Conservation (phyloP, 805 yeast species). For the Cyberlindnera veronae region DNA sequence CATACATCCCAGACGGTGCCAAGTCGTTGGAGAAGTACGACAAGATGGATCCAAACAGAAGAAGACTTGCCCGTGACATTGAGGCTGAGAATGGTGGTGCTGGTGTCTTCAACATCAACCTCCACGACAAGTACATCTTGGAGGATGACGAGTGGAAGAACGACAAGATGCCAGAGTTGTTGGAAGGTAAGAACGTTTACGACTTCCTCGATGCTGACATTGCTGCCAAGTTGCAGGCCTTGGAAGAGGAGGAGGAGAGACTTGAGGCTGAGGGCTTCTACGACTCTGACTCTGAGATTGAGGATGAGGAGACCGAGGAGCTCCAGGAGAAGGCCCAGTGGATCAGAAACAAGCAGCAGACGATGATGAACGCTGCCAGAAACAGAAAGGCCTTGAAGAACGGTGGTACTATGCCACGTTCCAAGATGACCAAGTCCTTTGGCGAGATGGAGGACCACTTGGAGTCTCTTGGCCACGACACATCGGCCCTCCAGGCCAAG, state of each 20-base stretch:
- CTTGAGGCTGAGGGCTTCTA: constrained; percentile 94
- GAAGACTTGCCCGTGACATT: constrained; percentile 78
- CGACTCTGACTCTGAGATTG: constrained; percentile 74
- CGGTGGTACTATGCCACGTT: constrained; percentile 86
- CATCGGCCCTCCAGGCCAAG: constrained; percentile 57
- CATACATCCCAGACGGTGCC: constrained; percentile 79
- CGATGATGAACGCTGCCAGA: constrained; percentile 86
- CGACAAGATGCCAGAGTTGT: constrained; percentile 93
- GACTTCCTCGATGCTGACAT: constrained; percentile 97
- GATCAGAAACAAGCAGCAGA: constrained; percentile 94
- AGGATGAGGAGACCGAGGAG: constrained; percentile 64
- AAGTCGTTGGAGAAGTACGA: constrained; percentile 63
- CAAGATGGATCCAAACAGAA: constrained; percentile 75
- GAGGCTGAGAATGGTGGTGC: constrained; percentile 98
- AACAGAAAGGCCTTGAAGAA: constrained; percentile 83
- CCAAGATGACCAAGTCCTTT: constrained; percentile 72
- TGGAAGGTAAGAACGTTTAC: constrained; percentile 94
- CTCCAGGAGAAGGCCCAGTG: constrained; percentile 85
- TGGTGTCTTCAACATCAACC: constrained; percentile 92
- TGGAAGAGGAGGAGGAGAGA: constrained; percentile 96
- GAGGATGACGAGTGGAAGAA: constrained; percentile 98
- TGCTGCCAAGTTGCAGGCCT: constrained; percentile 85
- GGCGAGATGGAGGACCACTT: constrained; percentile 84
- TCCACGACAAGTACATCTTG: constrained; percentile 85
- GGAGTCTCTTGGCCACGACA: constrained; percentile 87